Evolutionary conservation across 306 rosid genomes (phyloP), one percentile per base, ranked within the genome.

Genomic region (Quercus wislizeni): DNA sequence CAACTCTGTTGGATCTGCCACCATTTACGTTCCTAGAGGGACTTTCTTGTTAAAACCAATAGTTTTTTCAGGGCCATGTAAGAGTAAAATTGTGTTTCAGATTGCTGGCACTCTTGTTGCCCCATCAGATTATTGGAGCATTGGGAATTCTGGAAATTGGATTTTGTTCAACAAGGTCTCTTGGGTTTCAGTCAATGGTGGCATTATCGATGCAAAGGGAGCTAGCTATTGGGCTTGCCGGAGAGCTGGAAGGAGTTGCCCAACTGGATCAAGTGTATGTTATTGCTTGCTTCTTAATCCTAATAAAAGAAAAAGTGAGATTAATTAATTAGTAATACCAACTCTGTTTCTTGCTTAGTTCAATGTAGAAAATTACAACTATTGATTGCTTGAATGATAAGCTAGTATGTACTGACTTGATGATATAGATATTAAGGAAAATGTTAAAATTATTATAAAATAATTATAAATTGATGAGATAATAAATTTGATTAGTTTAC

Each of bases 41-140:
- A 71, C 43, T 38, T 75, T 75, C 77, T 35, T 75, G 19, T 6
- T 75, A 3, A 75, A 51, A 19, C 54, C 64, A 19, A 4, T 76
- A 12, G 76, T 51, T 28, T 81, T 81, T 43, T 58, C 65, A 0
- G 77, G 84, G 30, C 77, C 84, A 31, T 76, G 84, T 56, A 81
- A 71, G 63, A 76, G 80, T 41, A 70, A 76, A 58, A 76, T 81
- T 13, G 73, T 52, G 67, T 49, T 81, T 51, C 72, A 76, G 84
- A 51, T 81, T 35, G 67, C 67, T 46, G 84, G 80, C 7, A 76
- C 49, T 52, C 72, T 81, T 11, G 57, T 81, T 6, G 84, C 80
- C 55, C 84, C 84, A n/a, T 75, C 80, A 33, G 76, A 81, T 38
- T 81, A 81, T 19, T 81, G 80, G 84, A 54, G 35, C 35, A 30